A percentile compares a stretch with the other conserved stretches of the same genome.
Evolutionary conservation across 208 protist species (phyloP).

Genomic region (Spongospora subterranea): DNA sequence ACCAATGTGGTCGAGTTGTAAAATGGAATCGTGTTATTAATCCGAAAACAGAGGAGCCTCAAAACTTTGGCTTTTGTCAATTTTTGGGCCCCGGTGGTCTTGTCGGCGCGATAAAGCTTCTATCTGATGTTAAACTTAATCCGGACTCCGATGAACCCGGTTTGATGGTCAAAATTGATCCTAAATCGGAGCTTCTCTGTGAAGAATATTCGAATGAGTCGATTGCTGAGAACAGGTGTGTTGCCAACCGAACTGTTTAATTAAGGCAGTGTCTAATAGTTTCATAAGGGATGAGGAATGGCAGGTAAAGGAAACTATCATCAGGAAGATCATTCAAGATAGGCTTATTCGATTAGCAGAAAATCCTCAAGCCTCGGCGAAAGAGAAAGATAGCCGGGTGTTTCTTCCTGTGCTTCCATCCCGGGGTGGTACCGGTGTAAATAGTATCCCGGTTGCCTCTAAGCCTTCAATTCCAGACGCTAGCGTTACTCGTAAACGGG

Average conservation of each 20-base stretch:
- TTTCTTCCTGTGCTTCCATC: neutral
- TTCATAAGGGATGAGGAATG: conserved; percentile 8
- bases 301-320: neutral
- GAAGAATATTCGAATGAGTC: neutral
- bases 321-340: conserved; percentile 37
- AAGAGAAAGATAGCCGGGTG: neutral
- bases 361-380: neutral
- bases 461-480: neutral
- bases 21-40: neutral
- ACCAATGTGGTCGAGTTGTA: conserved; percentile 17
- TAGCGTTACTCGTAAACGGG: neutral
- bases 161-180: neutral
- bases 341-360: neutral
- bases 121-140: neutral
- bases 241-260: neutral
- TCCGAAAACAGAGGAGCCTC: neutral
- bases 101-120: neutral
- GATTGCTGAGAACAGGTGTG: conserved; percentile 37
- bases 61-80: conserved; percentile 17
- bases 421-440: neutral
- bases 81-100: neutral
- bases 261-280: neutral
- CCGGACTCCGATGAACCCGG: neutral
- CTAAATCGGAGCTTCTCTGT: conserved; percentile 4
- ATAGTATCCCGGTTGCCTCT: too few species aligned